Evolutionary conservation across 192 early-diverging fungal genomes (phyloP), one percentile per base, ranked within the genome.

Genomic region (Linnemannia exigua): DNA sequence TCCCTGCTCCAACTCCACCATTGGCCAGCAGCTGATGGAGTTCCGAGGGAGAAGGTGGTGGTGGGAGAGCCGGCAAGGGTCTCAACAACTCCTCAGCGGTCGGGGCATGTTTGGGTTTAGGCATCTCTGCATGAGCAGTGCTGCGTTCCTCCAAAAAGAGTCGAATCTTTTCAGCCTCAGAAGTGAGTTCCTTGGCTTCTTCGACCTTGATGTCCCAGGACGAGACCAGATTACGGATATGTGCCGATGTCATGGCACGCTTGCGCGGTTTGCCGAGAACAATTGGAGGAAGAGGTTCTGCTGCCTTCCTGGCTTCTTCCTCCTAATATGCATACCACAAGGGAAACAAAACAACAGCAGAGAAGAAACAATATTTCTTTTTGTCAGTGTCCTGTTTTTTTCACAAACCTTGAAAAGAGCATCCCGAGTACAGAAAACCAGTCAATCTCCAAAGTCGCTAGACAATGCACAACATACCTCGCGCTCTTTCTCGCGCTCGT

Each of bases 121-220:
- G 84, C 25, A 86, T 36, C 46, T 86, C 84, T 72, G 84, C 77
- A 37, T 86, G 84, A 3, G 84, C 84, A 14, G 84, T 74, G 22
- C 74, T 76, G 5, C 84, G 73, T 68, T 72, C 74, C 61, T 86
- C 78, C 41, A 86, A 22, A 63, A 86, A 86, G 47, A 68, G 74
- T 20, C 79, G 77, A 46, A 86, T 80, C 50, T 72, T 68, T 41
- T 86, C 84, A 0, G 84, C 84, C 25, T 86, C 84, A 0, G 74
- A 66, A 0, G 76, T 78, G 17, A 76, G 73, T 25, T 86, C 84
- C 22, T 76, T 76, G 51, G 84, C 77, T 33, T 77, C 84, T 58
- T 86, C 84, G 9, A 86, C 84, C 75, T 86, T 86, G 69, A 36
- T 73, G 41, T 86, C 84, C 84, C 84, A 86, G 7, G 77, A 79